A percentile compares a stretch with the other conserved stretches of the same genome.
These are phyloP conservation scores for Solanum sitiens DNA, from an alignment of 257 asterid genomes.

Conservation along the genomic window DNA sequence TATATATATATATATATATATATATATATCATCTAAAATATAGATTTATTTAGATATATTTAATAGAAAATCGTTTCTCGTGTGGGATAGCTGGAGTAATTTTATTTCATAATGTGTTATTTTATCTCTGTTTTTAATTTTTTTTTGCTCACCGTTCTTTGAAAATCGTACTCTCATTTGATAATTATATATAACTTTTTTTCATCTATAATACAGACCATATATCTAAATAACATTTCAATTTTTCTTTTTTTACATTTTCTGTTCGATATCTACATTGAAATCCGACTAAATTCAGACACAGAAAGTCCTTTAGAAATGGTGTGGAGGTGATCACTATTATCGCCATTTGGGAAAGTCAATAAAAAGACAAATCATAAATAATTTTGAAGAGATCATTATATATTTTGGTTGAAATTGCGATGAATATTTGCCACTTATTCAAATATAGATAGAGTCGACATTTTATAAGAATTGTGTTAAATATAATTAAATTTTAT, in stretches of 20 bases:
- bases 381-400: not conserved
- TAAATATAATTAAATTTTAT: too few relatives aligned
- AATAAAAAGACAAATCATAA: not conserved
- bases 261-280: too few relatives aligned
- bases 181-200: too few relatives aligned
- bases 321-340: not conserved
- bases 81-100: not conserved
- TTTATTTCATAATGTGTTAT: not conserved
- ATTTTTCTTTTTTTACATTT: too few relatives aligned
- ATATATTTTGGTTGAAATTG: not conserved
- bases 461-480: too few relatives aligned
- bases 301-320: not conserved
- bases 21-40: not conserved
- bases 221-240: too few relatives aligned
- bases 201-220: too few relatives aligned
- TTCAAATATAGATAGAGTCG: not conserved
- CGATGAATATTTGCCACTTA: not conserved
- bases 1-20: too few relatives aligned
- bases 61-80: not conserved
- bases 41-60: too few relatives aligned
- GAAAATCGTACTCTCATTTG: not conserved
- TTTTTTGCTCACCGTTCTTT: not conserved
- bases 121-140: too few relatives aligned
- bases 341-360: not conserved
- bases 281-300: not conserved